Evolutionary conservation across 2,329 filamentous ascomycete genomes (phyloP).

Genomic region (Fusarium sp.): DNA sequence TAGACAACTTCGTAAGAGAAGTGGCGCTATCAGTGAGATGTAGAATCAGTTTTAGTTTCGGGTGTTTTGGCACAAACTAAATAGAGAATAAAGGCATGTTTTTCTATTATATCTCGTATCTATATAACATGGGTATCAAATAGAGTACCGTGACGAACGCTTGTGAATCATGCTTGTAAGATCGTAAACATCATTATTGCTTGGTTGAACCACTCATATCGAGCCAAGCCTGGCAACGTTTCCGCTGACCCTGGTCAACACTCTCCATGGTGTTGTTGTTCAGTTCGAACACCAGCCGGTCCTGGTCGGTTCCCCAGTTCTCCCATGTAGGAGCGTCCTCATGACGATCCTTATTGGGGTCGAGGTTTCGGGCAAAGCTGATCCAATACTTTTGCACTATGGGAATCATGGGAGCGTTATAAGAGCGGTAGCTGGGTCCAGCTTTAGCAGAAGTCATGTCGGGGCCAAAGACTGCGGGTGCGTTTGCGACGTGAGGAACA

Average conservation of each 20-base stretch:
- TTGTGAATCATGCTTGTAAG: not conserved
- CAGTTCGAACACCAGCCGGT: conserved; percentile 54
- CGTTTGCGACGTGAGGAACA: conserved; percentile 61
- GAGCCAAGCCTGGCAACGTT: conserved; percentile 57
- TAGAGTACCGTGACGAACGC: not conserved
- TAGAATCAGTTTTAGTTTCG: not conserved
- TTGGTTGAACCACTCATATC: conserved; percentile 48
- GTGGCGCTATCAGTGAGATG: not conserved
- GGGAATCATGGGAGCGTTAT: conserved; percentile 58
- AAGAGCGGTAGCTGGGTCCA: conserved; percentile 54
- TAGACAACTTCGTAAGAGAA: conserved; percentile 20
- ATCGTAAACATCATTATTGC: conserved; percentile 33
- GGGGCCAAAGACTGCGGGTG: conserved; percentile 61
- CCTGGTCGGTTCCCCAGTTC: conserved; percentile 50
- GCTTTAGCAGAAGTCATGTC: conserved; percentile 42
- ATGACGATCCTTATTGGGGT: conserved; percentile 56
- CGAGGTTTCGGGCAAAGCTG: conserved; percentile 58
- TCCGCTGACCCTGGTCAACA: conserved; percentile 48
- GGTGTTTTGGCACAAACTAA: not conserved
- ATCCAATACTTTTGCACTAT: conserved; percentile 63
- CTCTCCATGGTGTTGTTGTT: conserved; percentile 54
- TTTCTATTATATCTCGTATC: not conserved
- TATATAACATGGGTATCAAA: conserved; percentile 34
- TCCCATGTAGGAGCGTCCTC: conserved; percentile 55
- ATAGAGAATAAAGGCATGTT: not conserved